Evolutionary conservation across 1,284 basidiomycete genomes (phyloP).

Genomic region (Heimioporus retisporus): DNA sequence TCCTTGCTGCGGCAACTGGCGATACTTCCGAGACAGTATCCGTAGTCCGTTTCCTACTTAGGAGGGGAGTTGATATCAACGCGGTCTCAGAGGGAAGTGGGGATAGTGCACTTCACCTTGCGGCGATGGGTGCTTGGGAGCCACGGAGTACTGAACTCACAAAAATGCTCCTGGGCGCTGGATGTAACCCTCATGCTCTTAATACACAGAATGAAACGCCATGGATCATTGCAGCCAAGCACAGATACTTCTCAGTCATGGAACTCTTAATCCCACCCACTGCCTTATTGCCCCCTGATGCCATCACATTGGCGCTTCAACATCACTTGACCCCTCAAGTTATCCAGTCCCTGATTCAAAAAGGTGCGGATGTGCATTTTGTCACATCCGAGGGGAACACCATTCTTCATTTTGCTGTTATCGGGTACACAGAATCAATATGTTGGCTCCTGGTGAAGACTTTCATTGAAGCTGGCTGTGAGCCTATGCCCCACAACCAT

Average conservation of each 20-base stretch:
- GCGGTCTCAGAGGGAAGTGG: background rate
- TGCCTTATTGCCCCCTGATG: too few relatives aligned
- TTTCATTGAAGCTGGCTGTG: too few relatives aligned
- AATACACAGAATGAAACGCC: background rate
- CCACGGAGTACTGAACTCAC: conserved; percentile 2
- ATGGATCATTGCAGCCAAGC: background rate
- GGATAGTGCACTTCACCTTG: conserved; percentile 6
- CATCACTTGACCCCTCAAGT: too few relatives aligned
- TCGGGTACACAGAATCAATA: too few relatives aligned
- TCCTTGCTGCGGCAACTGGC: background rate
- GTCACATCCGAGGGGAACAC: too few relatives aligned
- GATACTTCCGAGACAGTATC: background rate
- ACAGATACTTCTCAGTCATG: too few relatives aligned
- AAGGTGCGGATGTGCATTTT: too few relatives aligned
- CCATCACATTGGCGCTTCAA: too few relatives aligned
- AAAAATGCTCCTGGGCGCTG: background rate
- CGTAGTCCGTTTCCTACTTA: background rate
- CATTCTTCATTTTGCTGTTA: too few relatives aligned
- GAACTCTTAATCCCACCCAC: too few relatives aligned
- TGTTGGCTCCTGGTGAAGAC: background rate
- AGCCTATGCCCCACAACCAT: too few relatives aligned
- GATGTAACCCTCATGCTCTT: background rate
- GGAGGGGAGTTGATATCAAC: background rate
- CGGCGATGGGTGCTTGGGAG: conserved; percentile 10
- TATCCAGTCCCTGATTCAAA: too few relatives aligned